Evolutionary conservation across 1,284 basidiomycete species (phyloP), one percentile per base, ranked within the genome.

Genomic region (Moesziomyces parantarcticus): DNA sequence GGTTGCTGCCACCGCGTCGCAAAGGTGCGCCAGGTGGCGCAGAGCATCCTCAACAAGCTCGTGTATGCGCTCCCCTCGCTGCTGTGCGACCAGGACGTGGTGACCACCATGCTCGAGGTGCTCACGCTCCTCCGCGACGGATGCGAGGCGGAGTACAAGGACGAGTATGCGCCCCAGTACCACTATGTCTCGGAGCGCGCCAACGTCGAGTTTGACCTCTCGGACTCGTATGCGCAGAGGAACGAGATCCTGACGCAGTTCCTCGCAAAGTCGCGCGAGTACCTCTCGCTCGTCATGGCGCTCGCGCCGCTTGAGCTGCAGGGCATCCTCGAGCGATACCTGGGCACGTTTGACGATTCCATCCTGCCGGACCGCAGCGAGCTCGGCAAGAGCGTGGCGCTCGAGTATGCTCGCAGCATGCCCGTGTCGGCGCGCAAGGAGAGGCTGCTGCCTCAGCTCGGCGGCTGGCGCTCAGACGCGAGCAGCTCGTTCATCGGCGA

Each of bases 11-110:
- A 97, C 84, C 89, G 93, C 16, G 89, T 93, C 57, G 86, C 88
- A 36, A 91, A 91, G 81, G 92, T 92, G 54, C 89, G 96, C 42
- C 90, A 92, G 40, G 88, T 93, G 22, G 92, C 96, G 0, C 88
- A 90, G 54, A 90, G 88, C 83, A 97, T 92, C 80, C 87, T 97
- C 25, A 90, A 94, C 84, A 89, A 90, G 41, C 87, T 99, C 46
- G 89, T 98, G 72, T 91, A 90, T n/a, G 92, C 92, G 1, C 97
- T 97, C 85, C 95, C 97, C 0, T 94, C 93, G 9, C 86, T 99
- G 63, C 91, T 98, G 88, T 98, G 95, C 84, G 92, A 96, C 81
- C 88, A 91, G 13, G 88, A 91, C 14, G 88, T 98, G 36, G 92
- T 99, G 7, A 73, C 77, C 9, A 63, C 71, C 26, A 91, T 98